Evolutionary conservation across 441 rosid genomes (phyloP).

Genomic region (Erysimum cheiri): DNA sequence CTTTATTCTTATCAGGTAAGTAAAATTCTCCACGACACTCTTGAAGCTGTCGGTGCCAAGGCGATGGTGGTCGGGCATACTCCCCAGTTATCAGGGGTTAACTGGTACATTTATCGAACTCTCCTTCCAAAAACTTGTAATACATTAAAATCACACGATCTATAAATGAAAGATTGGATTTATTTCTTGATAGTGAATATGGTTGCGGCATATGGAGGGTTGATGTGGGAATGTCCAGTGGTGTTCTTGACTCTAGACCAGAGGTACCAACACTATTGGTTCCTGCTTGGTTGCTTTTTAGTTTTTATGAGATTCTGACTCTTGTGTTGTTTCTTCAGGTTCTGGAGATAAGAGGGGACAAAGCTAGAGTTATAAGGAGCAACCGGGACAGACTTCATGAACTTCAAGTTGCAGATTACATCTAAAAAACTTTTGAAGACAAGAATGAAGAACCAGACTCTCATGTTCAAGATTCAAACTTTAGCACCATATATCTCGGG

Average conservation of each 20-base stretch:
- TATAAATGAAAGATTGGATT: constrained; percentile 13
- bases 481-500: neutral
- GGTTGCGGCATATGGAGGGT: constrained; percentile 84
- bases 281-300: constrained; percentile 3
- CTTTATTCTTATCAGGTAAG: constrained; percentile 52
- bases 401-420: constrained; percentile 63
- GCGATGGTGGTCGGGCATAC: constrained; percentile 99
- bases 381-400: constrained; percentile 52
- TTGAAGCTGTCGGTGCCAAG: constrained; percentile 72
- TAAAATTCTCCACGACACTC: constrained; percentile 66
- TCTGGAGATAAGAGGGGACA: constrained; percentile 71
- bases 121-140: neutral
- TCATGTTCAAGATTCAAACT: constrained; percentile 17
- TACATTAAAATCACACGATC: neutral
- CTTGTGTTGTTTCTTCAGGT: constrained; percentile 56
- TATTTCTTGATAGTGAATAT: constrained; percentile 61
- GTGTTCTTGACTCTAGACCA: constrained; percentile 90
- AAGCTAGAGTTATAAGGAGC: constrained; percentile 75
- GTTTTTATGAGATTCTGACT: neutral
- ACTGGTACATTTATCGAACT: constrained; percentile 58
- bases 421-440: constrained; percentile 43
- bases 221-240: constrained; percentile 98
- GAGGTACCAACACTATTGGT: constrained; percentile 58
- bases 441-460: constrained; percentile 3
- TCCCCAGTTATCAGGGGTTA: constrained; percentile 79